Percentiles rank a stretch among this genome's conserved stretches.
These are phyloP conservation scores for Deuterostichococcus epilithicus DNA, from an alignment of 139 green algal genomes.

Conservation along the genomic window DNA sequence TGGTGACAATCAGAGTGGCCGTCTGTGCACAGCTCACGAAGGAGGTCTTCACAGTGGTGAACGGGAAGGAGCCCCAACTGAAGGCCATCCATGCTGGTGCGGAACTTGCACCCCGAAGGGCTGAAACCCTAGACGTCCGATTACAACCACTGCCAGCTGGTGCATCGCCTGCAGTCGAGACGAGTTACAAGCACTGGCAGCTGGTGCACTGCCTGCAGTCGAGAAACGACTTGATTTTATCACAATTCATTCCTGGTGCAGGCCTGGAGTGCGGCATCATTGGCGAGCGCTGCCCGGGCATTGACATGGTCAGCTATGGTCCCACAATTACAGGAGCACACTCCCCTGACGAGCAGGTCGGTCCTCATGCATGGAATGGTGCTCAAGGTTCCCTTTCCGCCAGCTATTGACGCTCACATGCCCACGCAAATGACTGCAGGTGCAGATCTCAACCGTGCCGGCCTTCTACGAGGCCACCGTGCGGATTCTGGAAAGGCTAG, in stretches of 20 bases:
- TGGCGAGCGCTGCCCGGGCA: constrained; percentile 54
- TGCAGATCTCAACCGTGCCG: constrained; percentile 46
- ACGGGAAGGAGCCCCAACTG: constrained; percentile 30
- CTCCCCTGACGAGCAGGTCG: constrained; percentile 60
- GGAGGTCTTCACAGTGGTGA: constrained; percentile 29
- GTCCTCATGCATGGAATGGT: background rate
- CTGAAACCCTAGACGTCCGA: too few relatives aligned
- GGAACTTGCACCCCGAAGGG: too few relatives aligned
- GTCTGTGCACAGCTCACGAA: constrained; percentile 17
- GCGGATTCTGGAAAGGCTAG: constrained; percentile 41
- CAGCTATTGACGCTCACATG: background rate
- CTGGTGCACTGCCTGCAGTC: too few relatives aligned
- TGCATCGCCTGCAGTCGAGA: too few relatives aligned
- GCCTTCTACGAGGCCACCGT: constrained; percentile 65
- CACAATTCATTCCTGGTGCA: too few relatives aligned
- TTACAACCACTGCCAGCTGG: too few relatives aligned
- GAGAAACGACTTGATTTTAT: too few relatives aligned
- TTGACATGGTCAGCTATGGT: constrained; percentile 66
- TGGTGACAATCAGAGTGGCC: background rate
- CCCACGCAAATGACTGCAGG: constrained; percentile 1
- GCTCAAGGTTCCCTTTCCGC: background rate
- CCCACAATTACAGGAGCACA: constrained; percentile 75
- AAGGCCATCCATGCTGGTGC: constrained; percentile 57
- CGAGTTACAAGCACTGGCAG: too few relatives aligned
- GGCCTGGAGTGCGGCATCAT: constrained; percentile 83